Evolutionary conservation across 305 asterid species (phyloP).

Genomic region (Euphrasia arctica): DNA sequence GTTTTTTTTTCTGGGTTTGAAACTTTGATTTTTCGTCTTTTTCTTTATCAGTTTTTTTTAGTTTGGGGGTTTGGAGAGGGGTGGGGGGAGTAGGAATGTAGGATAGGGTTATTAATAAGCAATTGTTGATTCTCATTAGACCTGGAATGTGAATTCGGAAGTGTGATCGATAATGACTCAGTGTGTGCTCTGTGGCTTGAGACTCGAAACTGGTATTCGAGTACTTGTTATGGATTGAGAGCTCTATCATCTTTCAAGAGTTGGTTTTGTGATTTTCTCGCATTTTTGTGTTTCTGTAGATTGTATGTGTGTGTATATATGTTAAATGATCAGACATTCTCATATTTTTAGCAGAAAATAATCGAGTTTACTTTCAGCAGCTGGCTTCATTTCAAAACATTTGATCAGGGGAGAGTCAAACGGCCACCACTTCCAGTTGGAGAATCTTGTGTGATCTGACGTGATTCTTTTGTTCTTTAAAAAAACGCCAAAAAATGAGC

Average conservation of each 20-base stretch:
- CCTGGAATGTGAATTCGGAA: no score
- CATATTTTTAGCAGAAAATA: neutral
- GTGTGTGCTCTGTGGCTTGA: no score
- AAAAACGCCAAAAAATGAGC: constrained; percentile 33
- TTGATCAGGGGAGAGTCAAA: neutral
- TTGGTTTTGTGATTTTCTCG: neutral
- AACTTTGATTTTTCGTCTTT: neutral
- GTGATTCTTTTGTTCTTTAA: neutral
- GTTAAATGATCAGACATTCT: neutral
- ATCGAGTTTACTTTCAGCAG: neutral
- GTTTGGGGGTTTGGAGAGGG: constrained; percentile 16
- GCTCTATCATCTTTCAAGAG: neutral
- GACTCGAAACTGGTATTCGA: neutral
- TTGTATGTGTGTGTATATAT: no score
- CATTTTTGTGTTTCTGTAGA: neutral
- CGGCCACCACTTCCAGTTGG: neutral
- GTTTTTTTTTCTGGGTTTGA: neutral
- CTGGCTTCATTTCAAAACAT: neutral
- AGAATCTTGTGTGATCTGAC: neutral
- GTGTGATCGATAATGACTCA: no score
- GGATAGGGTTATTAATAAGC: neutral
- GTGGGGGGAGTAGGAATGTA: no score
- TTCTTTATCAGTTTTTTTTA: neutral
- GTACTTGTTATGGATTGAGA: no score
- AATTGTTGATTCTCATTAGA: neutral